Evolutionary conservation across 306 rosid genomes (phyloP), one percentile per base, ranked within the genome.

Genomic region (Vachellia collinsii): DNA sequence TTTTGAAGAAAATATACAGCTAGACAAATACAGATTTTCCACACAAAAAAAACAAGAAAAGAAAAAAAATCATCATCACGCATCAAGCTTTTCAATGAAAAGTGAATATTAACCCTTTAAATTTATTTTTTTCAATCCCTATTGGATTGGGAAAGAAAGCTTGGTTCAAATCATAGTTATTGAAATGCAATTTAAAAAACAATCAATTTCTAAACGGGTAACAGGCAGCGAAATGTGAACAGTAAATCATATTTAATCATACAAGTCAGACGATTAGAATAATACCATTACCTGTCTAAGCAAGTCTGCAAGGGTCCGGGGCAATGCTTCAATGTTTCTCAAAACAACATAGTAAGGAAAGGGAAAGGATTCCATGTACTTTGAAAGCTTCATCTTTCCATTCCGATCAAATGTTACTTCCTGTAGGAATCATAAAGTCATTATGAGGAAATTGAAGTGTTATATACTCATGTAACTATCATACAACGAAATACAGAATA

Each of bases 301-400:
- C 65, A 94, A 77, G 82, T 89, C 89, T 46, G 97, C 93, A 39
- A 93, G 95, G 46, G 95, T 94, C 76, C 93, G 90, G 5, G 99
- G 99, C 80, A 94, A 91, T 23, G 93, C 91, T 74, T 93, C 97
- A 38, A 90, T 91, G 72, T 90, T 94, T 77, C 84, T 91, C 70
- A 93, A 67, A 75, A 89, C 89, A 47, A 91, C 86, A 72, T 93
- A 94, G 82, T 76, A 93, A 3, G 99, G 99, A 79, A 94, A 93
- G 13, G 99, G 99, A 61, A 94, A 94, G 23, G 92, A 89, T 50
- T 92, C 97, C 95, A 91, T 81, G 80, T 92, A 94, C 88, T 83
- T 94, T 0, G 85, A 66, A 41, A 87, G 25, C 67, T 82, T 91
- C 72, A 76, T n/a, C 20, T 74, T 72, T 16, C 85, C 89, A n/a